A percentile compares a stretch with the other conserved stretches of the same genome.
Evolutionary conservation across 371 early-diverging fungal genomes (phyloP).

Genomic region (Lichtheimia ornata): DNA sequence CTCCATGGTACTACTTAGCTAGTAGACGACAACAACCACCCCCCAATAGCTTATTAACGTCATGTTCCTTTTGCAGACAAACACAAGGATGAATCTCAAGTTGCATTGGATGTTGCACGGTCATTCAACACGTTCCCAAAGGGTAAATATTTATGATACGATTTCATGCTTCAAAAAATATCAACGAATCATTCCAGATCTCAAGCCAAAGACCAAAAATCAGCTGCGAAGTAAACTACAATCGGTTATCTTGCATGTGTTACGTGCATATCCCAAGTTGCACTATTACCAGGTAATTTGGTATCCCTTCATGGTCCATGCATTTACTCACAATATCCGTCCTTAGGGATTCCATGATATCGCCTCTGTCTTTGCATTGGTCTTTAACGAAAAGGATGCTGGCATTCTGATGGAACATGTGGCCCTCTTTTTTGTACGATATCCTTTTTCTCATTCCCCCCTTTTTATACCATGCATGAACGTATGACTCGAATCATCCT

Average conservation of each 20-base stretch:
- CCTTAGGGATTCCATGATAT: conserved; percentile 75
- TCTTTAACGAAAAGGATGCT: conserved; percentile 58
- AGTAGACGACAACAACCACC: no score
- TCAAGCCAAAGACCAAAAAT: conserved; percentile 9
- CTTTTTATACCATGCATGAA: no score
- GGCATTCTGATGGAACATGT: conserved; percentile 50
- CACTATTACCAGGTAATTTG: conserved; percentile 67
- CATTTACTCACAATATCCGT: neutral
- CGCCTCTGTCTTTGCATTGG: conserved; percentile 58
- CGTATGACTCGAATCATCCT: neutral
- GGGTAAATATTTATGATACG: conserved; percentile 3
- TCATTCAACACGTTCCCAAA: conserved; percentile 13
- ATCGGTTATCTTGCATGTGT: conserved; percentile 27
- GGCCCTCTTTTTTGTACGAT: conserved; percentile 64
- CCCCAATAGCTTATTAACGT: neutral
- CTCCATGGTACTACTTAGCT: no score
- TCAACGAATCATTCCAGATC: neutral
- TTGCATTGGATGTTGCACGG: conserved; percentile 5
- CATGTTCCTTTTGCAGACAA: neutral
- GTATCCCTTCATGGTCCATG: neutral
- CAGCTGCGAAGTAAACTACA: conserved; percentile 45
- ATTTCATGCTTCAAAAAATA: neutral
- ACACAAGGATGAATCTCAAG: conserved; percentile 15
- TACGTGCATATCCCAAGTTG: conserved; percentile 56
- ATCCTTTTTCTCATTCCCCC: conserved; percentile 36